A percentile compares a stretch with the other conserved stretches of the same genome.
Evolutionary conservation across 139 green algal species (phyloP).

Genomic region (Micractinium sp.): DNA sequence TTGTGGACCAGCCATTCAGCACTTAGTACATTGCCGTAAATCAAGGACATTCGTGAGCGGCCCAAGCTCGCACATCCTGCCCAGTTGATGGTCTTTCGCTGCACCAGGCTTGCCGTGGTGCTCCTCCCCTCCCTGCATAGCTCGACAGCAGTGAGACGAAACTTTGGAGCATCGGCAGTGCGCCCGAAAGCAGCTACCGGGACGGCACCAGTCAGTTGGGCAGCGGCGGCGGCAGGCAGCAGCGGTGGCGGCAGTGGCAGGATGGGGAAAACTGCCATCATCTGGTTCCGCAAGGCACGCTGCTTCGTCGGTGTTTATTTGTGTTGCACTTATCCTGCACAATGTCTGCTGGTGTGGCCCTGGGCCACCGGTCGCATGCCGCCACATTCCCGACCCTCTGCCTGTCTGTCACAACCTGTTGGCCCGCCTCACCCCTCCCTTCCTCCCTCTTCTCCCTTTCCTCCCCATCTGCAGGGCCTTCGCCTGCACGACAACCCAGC

Average conservation of each 20-base stretch:
- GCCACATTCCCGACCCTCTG: not conserved
- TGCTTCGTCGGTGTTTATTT: not conserved
- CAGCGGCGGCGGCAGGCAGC: not conserved
- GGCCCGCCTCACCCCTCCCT: not conserved
- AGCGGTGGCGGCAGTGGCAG: not conserved
- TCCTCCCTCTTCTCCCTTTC: not conserved
- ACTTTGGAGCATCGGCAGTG: too few species aligned
- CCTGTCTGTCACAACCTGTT: too few species aligned
- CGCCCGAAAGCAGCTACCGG: too few species aligned
- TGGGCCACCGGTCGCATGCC: not conserved
- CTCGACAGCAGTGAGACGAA: too few species aligned
- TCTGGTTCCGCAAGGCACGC: conserved; percentile 28
- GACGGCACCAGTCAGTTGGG: not conserved
- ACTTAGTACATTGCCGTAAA: too few species aligned
- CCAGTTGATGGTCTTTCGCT: too few species aligned
- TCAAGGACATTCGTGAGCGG: too few species aligned
- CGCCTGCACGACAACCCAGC: conserved; percentile 93
- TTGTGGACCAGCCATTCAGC: too few species aligned
- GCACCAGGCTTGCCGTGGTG: too few species aligned
- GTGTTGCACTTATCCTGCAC: too few species aligned
- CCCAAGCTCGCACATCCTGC: too few species aligned
- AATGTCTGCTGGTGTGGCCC: not conserved
- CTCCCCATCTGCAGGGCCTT: conserved; percentile 63
- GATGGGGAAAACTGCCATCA: conserved; percentile 17
- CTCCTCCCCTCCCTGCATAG: too few species aligned